These are phyloP conservation scores for Aspergillus luchuensis DNA, from an alignment of 2,329 filamentous ascomycete species.

Conservation along the genomic window DNA sequence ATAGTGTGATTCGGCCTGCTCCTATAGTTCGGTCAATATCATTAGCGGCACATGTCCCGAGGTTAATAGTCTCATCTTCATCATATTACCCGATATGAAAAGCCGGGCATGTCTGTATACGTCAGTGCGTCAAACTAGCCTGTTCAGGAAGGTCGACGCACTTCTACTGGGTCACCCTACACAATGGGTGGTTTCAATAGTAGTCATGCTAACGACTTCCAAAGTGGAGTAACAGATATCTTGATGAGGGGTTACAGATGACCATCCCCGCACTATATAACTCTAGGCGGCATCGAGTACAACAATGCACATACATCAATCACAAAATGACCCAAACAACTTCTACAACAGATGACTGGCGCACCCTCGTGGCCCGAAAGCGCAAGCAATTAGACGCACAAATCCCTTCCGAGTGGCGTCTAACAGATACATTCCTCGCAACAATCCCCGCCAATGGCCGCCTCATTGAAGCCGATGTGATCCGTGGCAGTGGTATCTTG, in stretches of 20 bases:
- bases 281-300: not conserved
- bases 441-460: conserved; percentile 11
- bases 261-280: not conserved
- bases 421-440: conserved; percentile 19
- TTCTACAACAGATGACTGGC: conserved; percentile 19
- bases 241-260: not conserved
- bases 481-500: conserved; percentile 45
- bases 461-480: conserved; percentile 14
- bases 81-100: not conserved
- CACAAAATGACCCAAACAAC: conserved; percentile 4
- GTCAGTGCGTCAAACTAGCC: not conserved
- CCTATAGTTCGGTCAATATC: not conserved
- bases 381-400: conserved; percentile 30
- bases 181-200: not conserved
- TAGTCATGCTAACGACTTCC: not conserved
- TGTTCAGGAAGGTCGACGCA: not conserved
- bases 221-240: not conserved
- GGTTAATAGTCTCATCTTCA: not conserved
- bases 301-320: not conserved
- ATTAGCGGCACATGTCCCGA: not conserved
- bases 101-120: not conserved
- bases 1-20: not conserved
- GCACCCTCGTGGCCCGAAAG: conserved; percentile 26
- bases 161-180: not conserved
- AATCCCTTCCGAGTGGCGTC: conserved; percentile 38